Evolutionary conservation across 2,329 filamentous ascomycete genomes (phyloP).

Genomic region (Graphilbum ipis-grandicollis): DNA sequence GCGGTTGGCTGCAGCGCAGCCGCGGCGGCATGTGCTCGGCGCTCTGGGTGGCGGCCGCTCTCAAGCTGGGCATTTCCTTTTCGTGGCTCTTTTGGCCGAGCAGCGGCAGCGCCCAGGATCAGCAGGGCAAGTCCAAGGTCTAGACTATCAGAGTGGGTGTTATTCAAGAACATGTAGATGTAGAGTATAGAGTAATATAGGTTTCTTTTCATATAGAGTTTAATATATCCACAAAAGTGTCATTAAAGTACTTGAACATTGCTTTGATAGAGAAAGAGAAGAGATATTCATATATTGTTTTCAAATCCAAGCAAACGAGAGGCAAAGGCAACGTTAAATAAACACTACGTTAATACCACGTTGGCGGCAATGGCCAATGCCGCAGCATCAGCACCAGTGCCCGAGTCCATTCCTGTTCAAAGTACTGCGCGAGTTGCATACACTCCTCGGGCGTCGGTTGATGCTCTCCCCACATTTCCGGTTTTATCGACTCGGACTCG

Average conservation of each 20-base stretch:
- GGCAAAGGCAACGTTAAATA: background rate
- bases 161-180: no score
- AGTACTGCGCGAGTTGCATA: slow-evolving; percentile 40
- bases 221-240: no score
- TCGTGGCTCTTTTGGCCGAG: slow-evolving; percentile 45
- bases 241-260: no score
- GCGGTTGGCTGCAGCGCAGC: slow-evolving; percentile 32
- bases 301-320: no score
- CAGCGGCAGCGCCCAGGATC: background rate
- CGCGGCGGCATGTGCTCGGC: slow-evolving; percentile 20
- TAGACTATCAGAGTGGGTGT: no score
- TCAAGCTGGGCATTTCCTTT: slow-evolving; percentile 39
- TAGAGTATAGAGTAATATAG: no score
- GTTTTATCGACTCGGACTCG: slow-evolving; percentile 38
- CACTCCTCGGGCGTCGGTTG: slow-evolving; percentile 37
- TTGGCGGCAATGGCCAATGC: slow-evolving; percentile 48
- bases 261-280: no score
- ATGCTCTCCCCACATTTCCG: slow-evolving; percentile 52
- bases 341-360: slow-evolving; percentile 10
- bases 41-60: slow-evolving; percentile 38
- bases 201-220: no score
- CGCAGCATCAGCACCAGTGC: slow-evolving; percentile 49
- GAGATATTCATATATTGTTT: no score
- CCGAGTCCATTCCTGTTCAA: slow-evolving; percentile 48
- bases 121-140: background rate